Conservation (phyloP, 73 alveolate genomes). For the Paramecium primaurelia region DNA sequence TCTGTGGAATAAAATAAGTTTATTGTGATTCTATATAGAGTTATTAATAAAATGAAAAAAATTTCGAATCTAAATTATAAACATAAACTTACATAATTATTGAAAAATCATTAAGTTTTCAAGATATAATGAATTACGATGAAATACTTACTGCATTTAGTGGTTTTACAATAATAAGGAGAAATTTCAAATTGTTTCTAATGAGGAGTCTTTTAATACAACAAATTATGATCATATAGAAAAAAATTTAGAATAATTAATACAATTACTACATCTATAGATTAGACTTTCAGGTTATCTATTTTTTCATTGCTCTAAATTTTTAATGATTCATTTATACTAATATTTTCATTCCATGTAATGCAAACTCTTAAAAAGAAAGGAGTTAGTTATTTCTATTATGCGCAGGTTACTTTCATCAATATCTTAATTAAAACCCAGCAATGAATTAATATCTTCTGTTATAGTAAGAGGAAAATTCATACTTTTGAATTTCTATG, state of each 20-base stretch:
- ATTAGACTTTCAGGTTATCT: neutral
- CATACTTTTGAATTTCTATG: neutral
- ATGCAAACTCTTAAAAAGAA: neutral
- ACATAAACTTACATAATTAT: neutral
- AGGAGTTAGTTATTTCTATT: neutral
- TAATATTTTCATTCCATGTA: neutral
- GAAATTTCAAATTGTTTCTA: neutral
- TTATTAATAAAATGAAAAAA: neutral
- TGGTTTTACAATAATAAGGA: neutral
- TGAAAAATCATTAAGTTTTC: neutral
- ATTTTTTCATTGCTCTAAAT: neutral
- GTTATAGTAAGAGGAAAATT: neutral
- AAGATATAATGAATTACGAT: neutral
- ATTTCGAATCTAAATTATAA: neutral
- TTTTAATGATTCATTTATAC: neutral
- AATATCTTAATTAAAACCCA: neutral
- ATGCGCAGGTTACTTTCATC: neutral
- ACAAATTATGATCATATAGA: neutral
- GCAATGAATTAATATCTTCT: neutral
- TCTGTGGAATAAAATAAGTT: neutral
- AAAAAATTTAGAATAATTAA: neutral
- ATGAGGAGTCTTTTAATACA: neutral
- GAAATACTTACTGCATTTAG: neutral
- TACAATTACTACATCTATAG: neutral
- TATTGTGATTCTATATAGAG: neutral